Evolutionary conservation across 2,329 filamentous ascomycete species (phyloP).

Genomic region (Arthrocladium fulminans): DNA sequence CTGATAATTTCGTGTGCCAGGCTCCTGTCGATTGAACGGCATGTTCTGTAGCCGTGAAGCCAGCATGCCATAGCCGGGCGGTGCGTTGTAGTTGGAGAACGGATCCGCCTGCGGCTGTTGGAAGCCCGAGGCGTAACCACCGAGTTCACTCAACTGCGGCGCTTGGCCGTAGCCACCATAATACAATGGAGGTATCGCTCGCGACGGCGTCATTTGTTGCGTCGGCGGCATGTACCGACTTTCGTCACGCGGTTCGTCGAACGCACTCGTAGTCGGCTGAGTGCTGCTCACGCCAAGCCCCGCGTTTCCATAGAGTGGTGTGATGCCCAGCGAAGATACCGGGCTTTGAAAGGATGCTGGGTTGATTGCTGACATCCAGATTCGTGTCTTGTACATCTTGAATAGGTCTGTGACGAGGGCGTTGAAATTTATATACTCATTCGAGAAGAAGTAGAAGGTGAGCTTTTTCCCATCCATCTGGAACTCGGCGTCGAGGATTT

Average conservation of each 20-base stretch:
- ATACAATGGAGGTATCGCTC: slow-evolving; percentile 6
- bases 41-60: slow-evolving; percentile 5
- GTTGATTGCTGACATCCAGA: slow-evolving; percentile 99
- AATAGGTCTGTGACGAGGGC: slow-evolving; percentile 93
- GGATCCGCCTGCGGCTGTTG: slow-evolving; percentile 2
- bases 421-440: slow-evolving; percentile 96
- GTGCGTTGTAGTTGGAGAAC: slow-evolving; percentile 2
- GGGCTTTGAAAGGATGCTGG: slow-evolving; percentile 87
- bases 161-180: slow-evolving; percentile 8
- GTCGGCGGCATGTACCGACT: slow-evolving; percentile 2
- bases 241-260: slow-evolving; percentile 3
- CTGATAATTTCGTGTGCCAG: background rate
- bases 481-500: slow-evolving; percentile 96
- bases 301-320: slow-evolving; percentile 36
- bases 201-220: slow-evolving; percentile 1
- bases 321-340: slow-evolving; percentile 52
- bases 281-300: slow-evolving; percentile 1
- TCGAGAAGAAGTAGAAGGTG: slow-evolving; percentile 98
- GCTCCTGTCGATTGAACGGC: background rate
- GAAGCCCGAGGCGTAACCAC: background rate
- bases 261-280: background rate
- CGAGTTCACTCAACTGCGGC: background rate
- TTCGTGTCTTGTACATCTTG: slow-evolving; percentile 98
- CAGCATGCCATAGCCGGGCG: background rate
- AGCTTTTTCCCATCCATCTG: slow-evolving; percentile 99